These are phyloP conservation scores for Olyra latifolia DNA, from an alignment of 176 grass and related monocot genomes.

Conservation along the genomic window DNA sequence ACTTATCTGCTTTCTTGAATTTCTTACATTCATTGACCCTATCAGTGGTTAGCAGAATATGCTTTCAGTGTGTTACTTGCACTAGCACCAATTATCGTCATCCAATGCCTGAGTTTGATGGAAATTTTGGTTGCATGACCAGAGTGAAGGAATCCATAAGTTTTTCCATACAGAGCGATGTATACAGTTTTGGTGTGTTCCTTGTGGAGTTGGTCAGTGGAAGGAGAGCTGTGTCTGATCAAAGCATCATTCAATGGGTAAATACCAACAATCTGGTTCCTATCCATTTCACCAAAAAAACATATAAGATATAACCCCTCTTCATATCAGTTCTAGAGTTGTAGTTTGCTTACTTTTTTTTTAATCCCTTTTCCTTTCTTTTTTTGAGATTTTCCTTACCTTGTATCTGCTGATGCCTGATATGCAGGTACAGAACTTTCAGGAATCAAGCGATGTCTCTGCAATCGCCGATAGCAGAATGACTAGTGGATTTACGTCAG, in stretches of 20 bases:
- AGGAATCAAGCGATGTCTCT: conserved; percentile 50
- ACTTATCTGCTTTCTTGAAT: neutral
- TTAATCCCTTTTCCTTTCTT: neutral
- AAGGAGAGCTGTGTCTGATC: conserved; percentile 49
- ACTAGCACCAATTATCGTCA: neutral
- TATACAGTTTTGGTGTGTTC: conserved; percentile 96
- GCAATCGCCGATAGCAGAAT: conserved; percentile 61
- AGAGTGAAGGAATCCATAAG: conserved; percentile 66
- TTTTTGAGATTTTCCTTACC: neutral
- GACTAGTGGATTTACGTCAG: conserved; percentile 56
- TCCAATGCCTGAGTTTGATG: neutral
- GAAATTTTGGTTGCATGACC: conserved; percentile 26
- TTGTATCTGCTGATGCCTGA: neutral
- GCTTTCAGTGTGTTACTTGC: neutral
- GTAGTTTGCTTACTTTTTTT: neutral
- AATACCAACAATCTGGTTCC: neutral
- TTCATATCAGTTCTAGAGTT: neutral
- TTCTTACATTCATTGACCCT: neutral
- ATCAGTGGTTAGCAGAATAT: conserved; percentile 16
- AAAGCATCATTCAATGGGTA: conserved; percentile 79
- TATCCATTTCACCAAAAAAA: neutral
- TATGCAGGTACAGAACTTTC: conserved; percentile 65
- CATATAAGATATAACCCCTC: neutral
- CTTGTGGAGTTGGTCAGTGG: conserved; percentile 85
- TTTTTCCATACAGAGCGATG: conserved; percentile 71